Evolutionary conservation across 371 early-diverging fungal species (phyloP).

Genomic region (Actinomortierella wolfii): DNA sequence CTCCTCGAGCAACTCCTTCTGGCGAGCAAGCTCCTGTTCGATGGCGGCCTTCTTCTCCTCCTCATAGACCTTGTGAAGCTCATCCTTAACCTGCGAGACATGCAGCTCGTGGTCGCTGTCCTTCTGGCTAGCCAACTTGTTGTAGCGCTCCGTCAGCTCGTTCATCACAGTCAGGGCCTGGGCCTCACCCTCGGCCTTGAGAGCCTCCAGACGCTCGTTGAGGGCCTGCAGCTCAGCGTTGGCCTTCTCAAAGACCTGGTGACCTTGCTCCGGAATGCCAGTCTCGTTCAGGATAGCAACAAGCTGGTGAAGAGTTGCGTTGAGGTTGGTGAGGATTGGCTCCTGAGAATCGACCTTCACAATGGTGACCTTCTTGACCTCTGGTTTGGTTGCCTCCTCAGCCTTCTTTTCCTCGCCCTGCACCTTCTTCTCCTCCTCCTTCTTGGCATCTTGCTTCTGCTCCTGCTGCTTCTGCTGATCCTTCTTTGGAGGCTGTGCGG

Average conservation of each 20-base stretch:
- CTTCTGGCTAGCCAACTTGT: conserved; percentile 24
- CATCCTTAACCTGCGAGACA: conserved; percentile 48
- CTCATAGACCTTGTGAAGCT: conserved; percentile 48
- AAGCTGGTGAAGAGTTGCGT: conserved; percentile 39
- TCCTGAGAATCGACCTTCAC: conserved; percentile 42
- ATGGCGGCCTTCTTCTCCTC: conserved; percentile 46
- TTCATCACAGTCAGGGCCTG: conserved; percentile 47
- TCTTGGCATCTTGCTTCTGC: not conserved
- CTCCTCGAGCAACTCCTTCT: conserved; percentile 47
- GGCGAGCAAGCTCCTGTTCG: conserved; percentile 48
- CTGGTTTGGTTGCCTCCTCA: conserved; percentile 13
- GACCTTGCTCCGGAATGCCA: conserved; percentile 46
- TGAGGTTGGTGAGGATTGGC: conserved; percentile 43
- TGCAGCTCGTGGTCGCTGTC: conserved; percentile 38
- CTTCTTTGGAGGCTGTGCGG: conserved; percentile 16
- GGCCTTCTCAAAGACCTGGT: conserved; percentile 46
- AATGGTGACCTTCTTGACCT: conserved; percentile 37
- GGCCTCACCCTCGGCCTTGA: conserved; percentile 46
- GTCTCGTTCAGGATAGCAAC: conserved; percentile 44
- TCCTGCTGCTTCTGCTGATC: no score
- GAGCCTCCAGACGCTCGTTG: conserved; percentile 41
- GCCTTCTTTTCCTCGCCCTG: conserved; percentile 10
- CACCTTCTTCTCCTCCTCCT: conserved; percentile 7
- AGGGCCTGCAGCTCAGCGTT: conserved; percentile 41
- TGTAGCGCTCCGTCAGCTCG: conserved; percentile 41